phyloP scores from a whole-genome alignment of 2,329 filamentous ascomycete genomes.

The Dothideomycetes sp. region DNA sequence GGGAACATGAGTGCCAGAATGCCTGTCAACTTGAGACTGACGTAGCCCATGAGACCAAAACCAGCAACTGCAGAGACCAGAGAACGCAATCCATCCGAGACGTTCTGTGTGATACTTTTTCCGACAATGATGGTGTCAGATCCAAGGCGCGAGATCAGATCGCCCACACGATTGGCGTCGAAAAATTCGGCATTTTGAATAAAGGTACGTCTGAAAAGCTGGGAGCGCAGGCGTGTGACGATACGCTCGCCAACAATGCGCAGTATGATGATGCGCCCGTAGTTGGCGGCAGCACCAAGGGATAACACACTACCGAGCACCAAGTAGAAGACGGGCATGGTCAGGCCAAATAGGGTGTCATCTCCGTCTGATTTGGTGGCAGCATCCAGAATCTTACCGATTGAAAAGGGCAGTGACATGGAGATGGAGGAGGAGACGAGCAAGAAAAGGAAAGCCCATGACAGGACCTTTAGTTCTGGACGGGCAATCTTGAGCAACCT shows the following conservation, averaged over 20 bases:
- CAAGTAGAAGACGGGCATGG: conserved; percentile 78
- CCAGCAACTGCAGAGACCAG: conserved; percentile 85
- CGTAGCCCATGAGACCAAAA: conserved; percentile 89
- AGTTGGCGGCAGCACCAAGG: conserved; percentile 81
- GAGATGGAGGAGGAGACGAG: conserved; percentile 86
- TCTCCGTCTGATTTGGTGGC: conserved; percentile 63
- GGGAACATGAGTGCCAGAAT: conserved; percentile 81
- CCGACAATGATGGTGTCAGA: conserved; percentile 97
- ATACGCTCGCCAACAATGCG: conserved; percentile 93
- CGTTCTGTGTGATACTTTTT: conserved; percentile 95
- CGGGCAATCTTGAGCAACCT: conserved; percentile 80
- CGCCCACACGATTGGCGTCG: conserved; percentile 92
- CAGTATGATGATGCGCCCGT: conserved; percentile 84
- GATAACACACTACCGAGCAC: conserved; percentile 66
- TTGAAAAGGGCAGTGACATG: conserved; percentile 94
- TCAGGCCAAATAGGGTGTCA: conserved; percentile 71
- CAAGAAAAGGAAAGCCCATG: conserved; percentile 73
- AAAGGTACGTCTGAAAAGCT: conserved; percentile 84
- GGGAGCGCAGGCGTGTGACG: conserved; percentile 78
- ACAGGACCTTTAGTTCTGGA: conserved; percentile 71
- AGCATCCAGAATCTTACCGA: conserved; percentile 89
- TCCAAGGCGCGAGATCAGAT: conserved; percentile 88
- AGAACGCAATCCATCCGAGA: conserved; percentile 89
- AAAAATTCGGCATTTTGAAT: conserved; percentile 99
- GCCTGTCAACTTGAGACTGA: conserved; percentile 81